Evolutionary conservation across 257 asterid genomes (phyloP), one percentile per base, ranked within the genome.

Genomic region (Paraleonurus japonicus): DNA sequence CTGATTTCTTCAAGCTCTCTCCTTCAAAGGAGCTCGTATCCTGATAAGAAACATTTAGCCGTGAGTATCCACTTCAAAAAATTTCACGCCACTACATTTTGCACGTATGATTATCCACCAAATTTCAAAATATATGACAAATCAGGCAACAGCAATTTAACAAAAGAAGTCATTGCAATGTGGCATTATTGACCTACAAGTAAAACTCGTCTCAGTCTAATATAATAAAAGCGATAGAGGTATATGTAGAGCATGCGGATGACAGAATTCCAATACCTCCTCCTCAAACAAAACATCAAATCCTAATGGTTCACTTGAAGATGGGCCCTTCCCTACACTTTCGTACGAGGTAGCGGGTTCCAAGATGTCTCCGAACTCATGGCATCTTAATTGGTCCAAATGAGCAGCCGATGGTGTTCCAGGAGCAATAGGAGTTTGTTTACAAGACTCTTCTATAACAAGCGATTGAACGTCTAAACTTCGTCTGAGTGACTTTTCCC

Each of bases 381-480:
- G 87, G 48, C 81, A 45, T 76, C 85, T 81, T 28, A 70, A 71
- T 4, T 78, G 73, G 71, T 72, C 47, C 50, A 82, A 61, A 54
- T 65, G 79, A 50, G 85, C 65, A 67, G 86, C 67, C 61, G 81
- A 78, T 37, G 95, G 94, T 59, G 96, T 85, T 71, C 79, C 83
- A 47, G 95, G 95, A 78, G 90, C 94, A 69, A 85, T 79, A 23
- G 88, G 78, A 60, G 75, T 73, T 74, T 76, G 86, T 68, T 83
- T 83, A 5, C 17, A 63, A 67, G 78, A 66, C 55, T 43, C 66
- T 12, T 68, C 73, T n/a, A 19, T 20, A 57, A 70, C 23, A 23
- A 88, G 76, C 73, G 83, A 32, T 47, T 62, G 66, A 47, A 68
- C 71, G 15, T 61, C 76, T 4, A 50, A 30, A 63, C 65, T 60